Evolutionary conservation across 1,139 yeast species (phyloP), one percentile per base, ranked within the genome.

Genomic region (Kazachstania sp.): DNA sequence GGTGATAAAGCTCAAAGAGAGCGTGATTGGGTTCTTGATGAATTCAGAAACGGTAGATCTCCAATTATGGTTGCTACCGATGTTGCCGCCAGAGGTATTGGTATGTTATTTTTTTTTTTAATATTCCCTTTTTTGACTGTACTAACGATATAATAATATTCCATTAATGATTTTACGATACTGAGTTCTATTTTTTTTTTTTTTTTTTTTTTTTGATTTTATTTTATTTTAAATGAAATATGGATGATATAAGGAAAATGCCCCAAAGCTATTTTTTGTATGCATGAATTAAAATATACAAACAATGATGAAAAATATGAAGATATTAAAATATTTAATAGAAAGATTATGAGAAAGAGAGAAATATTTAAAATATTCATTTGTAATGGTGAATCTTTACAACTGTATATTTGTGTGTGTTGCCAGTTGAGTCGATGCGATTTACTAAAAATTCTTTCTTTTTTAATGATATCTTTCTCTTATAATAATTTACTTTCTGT

Each of bases 11-110:
- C 85, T 63, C 98, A 92, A 75, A 79, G 82, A 66, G 98, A 92
- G 73, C 90, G 98, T 77, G 98, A 92, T 72, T 92, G 97, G 97
- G 98, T 92, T 58, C 76, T 92, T 71, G 77, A 74, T 58, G 96
- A 92, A 71, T 92, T 92, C 76, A 86, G 84, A 77, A 68, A 80
- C 52, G 97, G 97, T 59, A 84, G 83, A 68, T 81, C 95, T 49
- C 96, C 97, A 56, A 84, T 92, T 65, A 88, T 92, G 97, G 96
- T 90, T 67, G 98, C 98, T 54, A 92, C 98, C 58, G 98, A 92
- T 71, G 98, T 92, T 69, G 98, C 98, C 53, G 96, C 98, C 58
- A 87, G 98, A 79, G 98, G 98, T 81, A 90, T 92, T 77, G 98
- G 96, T 88, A 87, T 73, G 97, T 86, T 53, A 45, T 47, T 35